Evolutionary conservation across 2,329 filamentous ascomycete genomes (phyloP).

Genomic region (Fusarium oxysporum): DNA sequence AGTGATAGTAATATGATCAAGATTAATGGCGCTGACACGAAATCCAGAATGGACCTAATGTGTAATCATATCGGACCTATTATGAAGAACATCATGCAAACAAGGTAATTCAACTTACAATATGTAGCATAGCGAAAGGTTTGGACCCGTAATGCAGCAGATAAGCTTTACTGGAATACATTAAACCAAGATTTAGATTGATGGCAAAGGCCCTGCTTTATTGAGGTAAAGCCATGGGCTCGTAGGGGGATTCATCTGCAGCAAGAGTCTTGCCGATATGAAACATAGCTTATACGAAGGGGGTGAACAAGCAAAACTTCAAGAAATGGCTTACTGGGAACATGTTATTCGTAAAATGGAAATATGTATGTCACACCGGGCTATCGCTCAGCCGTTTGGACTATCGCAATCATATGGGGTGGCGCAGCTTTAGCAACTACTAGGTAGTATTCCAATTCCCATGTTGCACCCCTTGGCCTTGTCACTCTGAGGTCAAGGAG

Average conservation of each 20-base stretch:
- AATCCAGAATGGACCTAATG: neutral
- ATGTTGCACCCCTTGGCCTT: neutral
- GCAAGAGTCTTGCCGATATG: neutral
- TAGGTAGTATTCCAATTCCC: neutral
- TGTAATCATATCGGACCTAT: neutral
- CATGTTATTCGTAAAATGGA: neutral
- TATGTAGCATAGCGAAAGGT: neutral
- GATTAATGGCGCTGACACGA: no score
- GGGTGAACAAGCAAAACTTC: neutral
- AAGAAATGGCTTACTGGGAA: neutral
- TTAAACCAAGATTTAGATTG: neutral
- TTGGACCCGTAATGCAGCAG: neutral
- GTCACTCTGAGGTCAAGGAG: neutral
- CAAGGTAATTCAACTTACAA: no score
- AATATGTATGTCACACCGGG: neutral
- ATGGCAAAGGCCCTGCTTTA: neutral
- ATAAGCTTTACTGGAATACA: neutral
- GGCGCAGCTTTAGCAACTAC: neutral
- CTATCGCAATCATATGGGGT: neutral
- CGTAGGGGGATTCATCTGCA: neutral
- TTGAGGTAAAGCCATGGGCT: neutral
- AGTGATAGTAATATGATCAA: neutral
- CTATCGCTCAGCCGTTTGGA: neutral
- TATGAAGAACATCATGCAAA: neutral
- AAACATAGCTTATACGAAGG: neutral